Percentiles rank a stretch among this genome's conserved stretches.
These are phyloP conservation scores for Saussurea involucrata DNA, from an alignment of 129 eudicot species.

Conservation along the genomic window DNA sequence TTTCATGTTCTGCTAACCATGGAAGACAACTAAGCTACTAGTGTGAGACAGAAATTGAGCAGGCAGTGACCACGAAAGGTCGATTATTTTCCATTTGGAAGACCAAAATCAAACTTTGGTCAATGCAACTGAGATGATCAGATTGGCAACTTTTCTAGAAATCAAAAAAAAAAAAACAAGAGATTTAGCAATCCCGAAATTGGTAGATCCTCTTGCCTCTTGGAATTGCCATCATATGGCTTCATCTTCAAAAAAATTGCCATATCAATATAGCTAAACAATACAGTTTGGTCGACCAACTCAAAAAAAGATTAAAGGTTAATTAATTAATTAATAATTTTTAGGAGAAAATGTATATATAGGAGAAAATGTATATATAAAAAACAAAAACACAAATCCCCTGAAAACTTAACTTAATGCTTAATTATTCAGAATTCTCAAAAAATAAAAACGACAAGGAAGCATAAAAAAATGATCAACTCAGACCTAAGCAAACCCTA, in stretches of 20 bases:
- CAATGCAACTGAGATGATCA: neutral
- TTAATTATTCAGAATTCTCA: slow-evolving; percentile 1
- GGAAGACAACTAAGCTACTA: neutral
- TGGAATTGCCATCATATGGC: neutral
- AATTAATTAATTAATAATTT: neutral
- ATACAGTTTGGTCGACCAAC: neutral
- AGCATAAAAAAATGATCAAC: neutral
- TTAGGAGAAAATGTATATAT: neutral
- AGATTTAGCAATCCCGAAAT: neutral
- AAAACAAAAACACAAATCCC: neutral
- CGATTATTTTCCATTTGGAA: neutral
- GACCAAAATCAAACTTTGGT: neutral
- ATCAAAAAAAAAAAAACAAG: neutral
- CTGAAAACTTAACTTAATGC: neutral
- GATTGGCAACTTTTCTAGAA: neutral
- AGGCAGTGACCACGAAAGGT: neutral
- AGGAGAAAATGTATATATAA: neutral
- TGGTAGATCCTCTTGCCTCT: neutral
- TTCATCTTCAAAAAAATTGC: neutral
- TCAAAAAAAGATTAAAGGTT: neutral
- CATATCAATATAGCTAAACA: neutral
- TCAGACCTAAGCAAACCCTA: slow-evolving; percentile 19
- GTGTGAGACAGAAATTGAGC: neutral
- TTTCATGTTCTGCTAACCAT: neutral
- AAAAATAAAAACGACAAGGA: neutral